phyloP scores from a whole-genome alignment of 73 alveolate species.

The Uronychia setigera region DNA sequence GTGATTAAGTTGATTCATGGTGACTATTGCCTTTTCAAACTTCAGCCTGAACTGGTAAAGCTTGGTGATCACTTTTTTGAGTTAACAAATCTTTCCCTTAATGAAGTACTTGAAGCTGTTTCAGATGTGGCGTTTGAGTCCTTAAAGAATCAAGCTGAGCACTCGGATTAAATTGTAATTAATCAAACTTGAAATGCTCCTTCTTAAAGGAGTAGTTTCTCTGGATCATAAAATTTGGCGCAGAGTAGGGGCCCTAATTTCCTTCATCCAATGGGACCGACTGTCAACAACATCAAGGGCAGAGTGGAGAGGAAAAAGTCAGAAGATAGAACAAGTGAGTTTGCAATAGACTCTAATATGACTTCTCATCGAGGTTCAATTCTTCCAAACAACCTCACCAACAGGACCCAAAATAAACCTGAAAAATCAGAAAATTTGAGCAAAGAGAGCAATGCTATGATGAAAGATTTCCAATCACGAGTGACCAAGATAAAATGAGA shows the following conservation, averaged over 20 bases:
- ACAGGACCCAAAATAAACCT: not conserved
- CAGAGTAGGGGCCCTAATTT: too few relatives aligned
- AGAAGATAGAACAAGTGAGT: too few relatives aligned
- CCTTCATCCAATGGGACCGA: too few relatives aligned
- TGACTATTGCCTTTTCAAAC: conserved; percentile 17
- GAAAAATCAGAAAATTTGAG: conserved; percentile 6
- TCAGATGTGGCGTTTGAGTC: not conserved
- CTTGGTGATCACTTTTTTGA: conserved; percentile 25
- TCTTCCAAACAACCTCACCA: too few relatives aligned
- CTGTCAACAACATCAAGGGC: too few relatives aligned
- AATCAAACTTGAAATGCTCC: too few relatives aligned
- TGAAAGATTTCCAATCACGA: conserved; percentile 29
- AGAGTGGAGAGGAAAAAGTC: too few relatives aligned
- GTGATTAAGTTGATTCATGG: conserved; percentile 1
- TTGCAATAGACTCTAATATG: too few relatives aligned
- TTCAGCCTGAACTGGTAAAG: conserved; percentile 13
- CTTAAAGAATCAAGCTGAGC: not conserved
- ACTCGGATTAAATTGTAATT: not conserved
- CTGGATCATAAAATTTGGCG: too few relatives aligned
- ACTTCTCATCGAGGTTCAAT: too few relatives aligned
- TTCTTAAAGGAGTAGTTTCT: too few relatives aligned
- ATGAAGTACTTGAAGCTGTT: conserved; percentile 6
- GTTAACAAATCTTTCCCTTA: conserved; percentile 4
- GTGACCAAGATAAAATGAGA: conserved; percentile 29
- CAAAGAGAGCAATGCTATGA: not conserved